Conservation (phyloP, 202 grass and related monocot species). For the Hordeum pubiflorum region DNA sequence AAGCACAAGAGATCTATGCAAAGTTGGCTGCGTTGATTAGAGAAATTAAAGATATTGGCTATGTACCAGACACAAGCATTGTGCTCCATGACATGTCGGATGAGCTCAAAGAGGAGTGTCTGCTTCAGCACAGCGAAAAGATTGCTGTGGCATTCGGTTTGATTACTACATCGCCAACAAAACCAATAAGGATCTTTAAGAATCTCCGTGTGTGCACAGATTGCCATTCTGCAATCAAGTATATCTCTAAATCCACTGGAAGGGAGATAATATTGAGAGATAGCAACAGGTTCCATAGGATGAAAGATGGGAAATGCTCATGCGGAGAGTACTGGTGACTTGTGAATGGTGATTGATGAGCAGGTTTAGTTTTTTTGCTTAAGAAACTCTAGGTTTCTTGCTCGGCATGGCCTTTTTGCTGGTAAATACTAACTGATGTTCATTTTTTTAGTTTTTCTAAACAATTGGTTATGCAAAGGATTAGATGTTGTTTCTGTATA, state of each 20-base stretch:
- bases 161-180: constrained; percentile 46
- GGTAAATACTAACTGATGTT: neutral
- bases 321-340: constrained; percentile 77
- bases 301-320: constrained; percentile 60
- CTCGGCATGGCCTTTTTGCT: neutral
- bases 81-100: constrained; percentile 74
- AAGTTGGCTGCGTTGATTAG: constrained; percentile 39
- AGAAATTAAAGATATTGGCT: constrained; percentile 60
- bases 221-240: constrained; percentile 71
- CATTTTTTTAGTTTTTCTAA: neutral
- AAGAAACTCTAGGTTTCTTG: neutral
- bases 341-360: constrained; percentile 26
- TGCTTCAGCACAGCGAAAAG: constrained; percentile 90
- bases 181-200: constrained; percentile 87
- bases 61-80: constrained; percentile 61
- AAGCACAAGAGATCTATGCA: constrained; percentile 58
- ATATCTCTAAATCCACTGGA: constrained; percentile 57
- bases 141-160: constrained; percentile 76
- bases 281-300: constrained; percentile 81
- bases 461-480: neutral
- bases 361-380: neutral
- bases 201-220: constrained; percentile 75
- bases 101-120: constrained; percentile 69
- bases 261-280: constrained; percentile 75
- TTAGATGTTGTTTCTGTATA: neutral